Evolutionary conservation across 1,139 yeast species (phyloP).

Genomic region (Wickerhamiella pararugosa): DNA sequence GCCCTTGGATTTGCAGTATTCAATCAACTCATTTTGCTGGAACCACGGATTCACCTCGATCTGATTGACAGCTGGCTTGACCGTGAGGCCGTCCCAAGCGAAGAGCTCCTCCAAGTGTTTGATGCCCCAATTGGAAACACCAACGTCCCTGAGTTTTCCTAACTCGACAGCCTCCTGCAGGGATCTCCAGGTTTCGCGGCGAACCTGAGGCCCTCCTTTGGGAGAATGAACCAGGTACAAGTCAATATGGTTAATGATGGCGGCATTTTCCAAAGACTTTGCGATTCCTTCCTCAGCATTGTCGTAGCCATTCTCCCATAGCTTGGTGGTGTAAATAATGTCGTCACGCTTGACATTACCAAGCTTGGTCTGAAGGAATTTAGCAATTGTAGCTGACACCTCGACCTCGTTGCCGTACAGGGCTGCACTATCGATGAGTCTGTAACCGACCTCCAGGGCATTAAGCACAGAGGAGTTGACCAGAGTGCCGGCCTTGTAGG

Average conservation of each 20-base stretch:
- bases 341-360: conserved; percentile 22
- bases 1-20: conserved; percentile 11
- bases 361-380: conserved; percentile 32
- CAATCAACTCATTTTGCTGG: conserved; percentile 14
- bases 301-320: conserved; percentile 30
- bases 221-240: conserved; percentile 32
- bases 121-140: conserved; percentile 57
- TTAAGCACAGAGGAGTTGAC: conserved; percentile 32
- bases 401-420: conserved; percentile 36
- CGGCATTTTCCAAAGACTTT: conserved; percentile 26
- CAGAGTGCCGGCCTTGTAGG: conserved; percentile 33
- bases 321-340: conserved; percentile 27
- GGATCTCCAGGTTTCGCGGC: conserved; percentile 33
- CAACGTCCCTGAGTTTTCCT: conserved; percentile 29
- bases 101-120: conserved; percentile 45
- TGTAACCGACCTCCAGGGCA: conserved; percentile 49
- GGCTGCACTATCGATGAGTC: conserved; percentile 54
- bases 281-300: conserved; percentile 26
- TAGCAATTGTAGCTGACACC: conserved; percentile 29
- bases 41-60: conserved; percentile 61
- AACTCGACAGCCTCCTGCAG: conserved; percentile 27
- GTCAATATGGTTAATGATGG: conserved; percentile 33
- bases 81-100: conserved; percentile 35
- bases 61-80: conserved; percentile 34
- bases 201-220: conserved; percentile 23